Evolutionary conservation across 805 yeast genomes (phyloP).

Genomic region (Lipomyces yamadae): DNA sequence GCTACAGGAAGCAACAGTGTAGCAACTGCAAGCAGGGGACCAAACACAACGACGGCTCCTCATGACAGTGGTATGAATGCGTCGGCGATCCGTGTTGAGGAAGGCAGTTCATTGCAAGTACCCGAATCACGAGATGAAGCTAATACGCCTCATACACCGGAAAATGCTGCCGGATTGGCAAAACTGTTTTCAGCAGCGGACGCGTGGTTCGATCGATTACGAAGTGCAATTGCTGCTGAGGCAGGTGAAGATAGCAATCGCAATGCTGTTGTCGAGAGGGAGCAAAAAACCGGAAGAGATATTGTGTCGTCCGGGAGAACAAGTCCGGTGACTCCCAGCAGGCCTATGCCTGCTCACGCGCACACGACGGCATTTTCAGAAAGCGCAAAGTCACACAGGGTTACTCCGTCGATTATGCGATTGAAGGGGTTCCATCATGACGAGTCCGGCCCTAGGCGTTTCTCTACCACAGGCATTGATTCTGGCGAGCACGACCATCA

Average conservation of each 20-base stretch:
- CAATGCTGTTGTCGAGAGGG: not conserved
- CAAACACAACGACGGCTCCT: not conserved
- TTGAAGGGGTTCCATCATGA: conserved; percentile 3
- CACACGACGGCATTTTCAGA: conserved; percentile 14
- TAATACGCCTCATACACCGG: not conserved
- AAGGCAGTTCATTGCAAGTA: not conserved
- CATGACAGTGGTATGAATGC: not conserved
- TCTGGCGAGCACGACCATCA: not conserved
- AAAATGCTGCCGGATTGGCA: conserved; percentile 20
- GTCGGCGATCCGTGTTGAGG: not conserved
- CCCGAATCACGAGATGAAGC: conserved; percentile 1
- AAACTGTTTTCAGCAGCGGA: conserved; percentile 16
- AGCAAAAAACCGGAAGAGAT: not conserved
- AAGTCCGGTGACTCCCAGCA: not conserved
- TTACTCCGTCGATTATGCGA: conserved; percentile 4
- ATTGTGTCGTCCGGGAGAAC: not conserved
- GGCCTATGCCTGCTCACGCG: conserved; percentile 11
- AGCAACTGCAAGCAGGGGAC: not conserved
- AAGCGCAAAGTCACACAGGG: not conserved
- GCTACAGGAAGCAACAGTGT: not conserved
- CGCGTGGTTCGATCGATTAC: conserved; percentile 21
- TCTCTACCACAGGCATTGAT: not conserved
- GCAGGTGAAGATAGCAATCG: conserved; percentile 1
- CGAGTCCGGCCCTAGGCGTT: not conserved
- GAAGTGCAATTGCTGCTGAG: conserved; percentile 14